A percentile compares a stretch with the other conserved stretches of the same genome.
Conservation (phyloP, 2,329 filamentous ascomycete genomes). For the Venturia oleaginea region DNA sequence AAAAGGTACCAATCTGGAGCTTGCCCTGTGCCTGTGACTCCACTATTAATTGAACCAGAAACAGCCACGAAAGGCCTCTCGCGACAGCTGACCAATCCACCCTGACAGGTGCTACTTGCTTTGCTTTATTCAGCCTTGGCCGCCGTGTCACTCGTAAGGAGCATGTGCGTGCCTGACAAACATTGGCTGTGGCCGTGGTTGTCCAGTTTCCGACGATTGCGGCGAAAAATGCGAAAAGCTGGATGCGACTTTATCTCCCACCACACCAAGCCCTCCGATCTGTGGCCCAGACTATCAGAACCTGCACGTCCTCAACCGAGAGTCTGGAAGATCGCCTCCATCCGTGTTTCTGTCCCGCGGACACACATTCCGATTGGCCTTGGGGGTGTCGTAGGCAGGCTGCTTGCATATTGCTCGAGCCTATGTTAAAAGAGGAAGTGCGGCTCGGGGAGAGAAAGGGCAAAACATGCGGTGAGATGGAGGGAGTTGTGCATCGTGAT, state of each 20-base stretch:
- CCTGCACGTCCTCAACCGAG: not conserved
- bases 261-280: not conserved
- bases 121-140: slow-evolving; percentile 3
- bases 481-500: not conserved
- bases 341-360: not conserved
- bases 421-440: not conserved
- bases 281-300: not conserved
- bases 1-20: not conserved
- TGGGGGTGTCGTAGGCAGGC: not conserved
- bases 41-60: not conserved
- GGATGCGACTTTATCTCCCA: not conserved
- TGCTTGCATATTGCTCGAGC: not conserved
- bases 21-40: not conserved
- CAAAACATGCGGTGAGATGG: not conserved
- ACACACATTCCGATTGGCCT: not conserved
- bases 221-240: not conserved
- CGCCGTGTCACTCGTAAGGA: not conserved
- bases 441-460: not conserved
- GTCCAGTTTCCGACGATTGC: not conserved
- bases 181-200: not conserved
- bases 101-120: not conserved
- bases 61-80: not conserved
- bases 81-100: not conserved
- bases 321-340: not conserved
- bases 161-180: not conserved